These are phyloP conservation scores for Paraphoma chrysanthemicola DNA, from an alignment of 2,329 filamentous ascomycete species.

Conservation along the genomic window DNA sequence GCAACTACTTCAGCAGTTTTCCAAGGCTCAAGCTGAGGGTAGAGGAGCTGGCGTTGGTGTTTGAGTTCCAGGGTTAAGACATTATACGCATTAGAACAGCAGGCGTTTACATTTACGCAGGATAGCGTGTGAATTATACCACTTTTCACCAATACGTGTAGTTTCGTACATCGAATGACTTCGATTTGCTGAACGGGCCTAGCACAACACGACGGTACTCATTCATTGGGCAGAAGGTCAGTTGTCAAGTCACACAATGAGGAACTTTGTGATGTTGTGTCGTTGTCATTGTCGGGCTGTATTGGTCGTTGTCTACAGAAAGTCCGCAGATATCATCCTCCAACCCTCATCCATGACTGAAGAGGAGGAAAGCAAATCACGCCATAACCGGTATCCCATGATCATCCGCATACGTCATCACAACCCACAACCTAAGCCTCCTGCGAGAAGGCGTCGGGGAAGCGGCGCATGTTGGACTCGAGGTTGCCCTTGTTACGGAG, in stretches of 20 bases:
- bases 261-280: conserved; percentile 22
- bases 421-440: conserved; percentile 39
- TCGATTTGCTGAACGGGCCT: neutral
- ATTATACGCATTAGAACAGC: neutral
- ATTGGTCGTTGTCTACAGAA: conserved; percentile 38
- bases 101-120: conserved; percentile 2
- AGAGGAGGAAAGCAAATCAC: conserved; percentile 43
- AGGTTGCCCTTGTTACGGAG: conserved; percentile 90
- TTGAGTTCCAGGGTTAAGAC: conserved; percentile 13
- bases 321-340: conserved; percentile 29
- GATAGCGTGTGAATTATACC: conserved; percentile 5
- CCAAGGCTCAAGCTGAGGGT: conserved; percentile 65
- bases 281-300: conserved; percentile 44
- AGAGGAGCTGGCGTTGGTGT: conserved; percentile 47
- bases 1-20: conserved; percentile 71
- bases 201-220: neutral
- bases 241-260: conserved; percentile 1
- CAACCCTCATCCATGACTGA: conserved; percentile 43
- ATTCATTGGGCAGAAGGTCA: neutral
- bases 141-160: neutral
- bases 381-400: conserved; percentile 48
- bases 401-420: conserved; percentile 32
- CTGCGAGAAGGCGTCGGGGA: conserved; percentile 84
- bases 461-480: conserved; percentile 86
- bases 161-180: neutral